Conservation (phyloP, 352 stramenopile genomes). For the Phytophthora boehmeriae region DNA sequence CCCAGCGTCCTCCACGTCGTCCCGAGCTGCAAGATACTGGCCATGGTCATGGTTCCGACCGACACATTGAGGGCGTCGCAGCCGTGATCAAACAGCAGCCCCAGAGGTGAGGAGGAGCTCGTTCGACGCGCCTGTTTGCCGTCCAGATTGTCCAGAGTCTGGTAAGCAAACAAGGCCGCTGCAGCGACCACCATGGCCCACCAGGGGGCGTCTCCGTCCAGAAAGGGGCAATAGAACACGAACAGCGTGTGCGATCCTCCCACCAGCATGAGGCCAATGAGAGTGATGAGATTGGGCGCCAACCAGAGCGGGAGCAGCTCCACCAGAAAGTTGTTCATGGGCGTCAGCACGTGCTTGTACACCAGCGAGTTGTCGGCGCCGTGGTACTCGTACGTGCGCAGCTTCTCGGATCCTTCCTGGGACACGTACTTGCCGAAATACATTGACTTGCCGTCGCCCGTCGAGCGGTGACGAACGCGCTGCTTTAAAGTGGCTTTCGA, state of each 20-base stretch:
- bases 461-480: constrained; percentile 76
- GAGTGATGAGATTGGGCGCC: constrained; percentile 84
- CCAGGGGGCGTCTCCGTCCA: constrained; percentile 69
- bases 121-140: constrained; percentile 84
- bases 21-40: constrained; percentile 75
- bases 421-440: constrained; percentile 91
- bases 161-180: constrained; percentile 73
- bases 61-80: constrained; percentile 87
- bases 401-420: constrained; percentile 84
- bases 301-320: constrained; percentile 80
- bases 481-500: constrained; percentile 45
- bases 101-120: constrained; percentile 80
- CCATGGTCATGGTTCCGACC: constrained; percentile 84
- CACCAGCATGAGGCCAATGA: constrained; percentile 73
- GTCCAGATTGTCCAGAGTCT: constrained; percentile 88
- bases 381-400: constrained; percentile 88
- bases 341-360: constrained; percentile 87
- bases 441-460: constrained; percentile 76
- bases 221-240: constrained; percentile 69
- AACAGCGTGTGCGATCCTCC: constrained; percentile 69
- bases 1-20: constrained; percentile 81
- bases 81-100: constrained; percentile 85
- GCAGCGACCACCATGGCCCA: constrained; percentile 75
- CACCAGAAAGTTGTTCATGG: constrained; percentile 87
- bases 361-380: constrained; percentile 86